Evolutionary conservation across 2,329 filamentous ascomycete genomes (phyloP), one percentile per base, ranked within the genome.

Genomic region (Pseudocercospora pini-densiflorae): DNA sequence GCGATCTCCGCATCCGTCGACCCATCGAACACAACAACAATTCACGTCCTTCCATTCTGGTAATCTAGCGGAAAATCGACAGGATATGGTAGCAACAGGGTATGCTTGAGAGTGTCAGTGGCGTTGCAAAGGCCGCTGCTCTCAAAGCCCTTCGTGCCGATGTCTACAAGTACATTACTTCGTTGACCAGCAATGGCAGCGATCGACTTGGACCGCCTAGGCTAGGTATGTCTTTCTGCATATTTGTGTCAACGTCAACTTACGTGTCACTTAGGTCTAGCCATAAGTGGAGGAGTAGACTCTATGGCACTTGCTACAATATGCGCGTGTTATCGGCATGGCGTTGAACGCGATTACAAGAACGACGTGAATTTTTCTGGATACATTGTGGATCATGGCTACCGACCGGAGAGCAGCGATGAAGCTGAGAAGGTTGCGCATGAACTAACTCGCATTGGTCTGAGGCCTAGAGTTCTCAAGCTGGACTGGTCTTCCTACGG

Each of bases 221-320:
- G 49, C 59, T 65, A 21, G 63, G 63, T 65, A 61, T 33, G 9
- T 16, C 12, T n/a, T 19, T 19, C 40, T n/a, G 4, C 27, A 10
- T n/a, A 19, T 27, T 9, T n/a, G 5, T n/a, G 8, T 23, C 12
- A 23, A 31, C 14, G 12, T 9, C 19, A 14, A 19, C 64, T 61
- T 21, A 61, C 33, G 10, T 4, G 24, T 3, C 2, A 12, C 2
- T 23, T 47, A 81, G 81, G 86, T 62, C 82, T 98, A 66, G 95
- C 94, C 16, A 84, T 98, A 68, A 97, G 94, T 75, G 95, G 95
- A 24, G 95, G 95, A 7, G 92, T 95, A 45, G 95, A 99, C 79
- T 98, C 94, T n/a, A 99, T 98, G 94, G 94, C 94, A 29, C 83
- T 99, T 67, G 93, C 93, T 63, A 89, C 84, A 67, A 85, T 98